A percentile compares a stretch with the other conserved stretches of the same genome.
phyloP scores from a whole-genome alignment of 495 filamentous ascomycete species.

The Sabuloglossum arenarium region DNA sequence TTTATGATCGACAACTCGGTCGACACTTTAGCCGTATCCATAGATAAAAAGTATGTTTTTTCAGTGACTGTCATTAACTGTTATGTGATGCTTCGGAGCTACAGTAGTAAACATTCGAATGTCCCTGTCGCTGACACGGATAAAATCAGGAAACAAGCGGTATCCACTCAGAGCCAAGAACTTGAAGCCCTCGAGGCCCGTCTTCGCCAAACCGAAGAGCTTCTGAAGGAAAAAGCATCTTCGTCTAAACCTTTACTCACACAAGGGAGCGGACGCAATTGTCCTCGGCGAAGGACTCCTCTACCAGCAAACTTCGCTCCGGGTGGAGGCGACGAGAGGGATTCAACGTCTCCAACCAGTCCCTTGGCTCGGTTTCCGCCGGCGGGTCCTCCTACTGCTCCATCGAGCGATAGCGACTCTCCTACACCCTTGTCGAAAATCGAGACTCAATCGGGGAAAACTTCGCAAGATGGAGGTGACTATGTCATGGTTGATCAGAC shows the following conservation, averaged over 20 bases:
- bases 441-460: neutral
- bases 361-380: neutral
- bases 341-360: neutral
- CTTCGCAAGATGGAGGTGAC: neutral
- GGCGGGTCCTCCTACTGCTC: neutral
- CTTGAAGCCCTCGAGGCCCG: conserved; percentile 68
- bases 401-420: neutral
- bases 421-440: neutral
- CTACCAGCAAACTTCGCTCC: neutral
- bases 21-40: conserved; percentile 50
- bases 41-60: conserved; percentile 65
- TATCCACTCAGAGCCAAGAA: conserved; percentile 55
- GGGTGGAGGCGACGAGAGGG: neutral
- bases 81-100: neutral
- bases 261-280: neutral
- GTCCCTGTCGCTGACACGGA: neutral
- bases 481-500: neutral
- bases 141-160: conserved; percentile 40
- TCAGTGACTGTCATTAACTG: neutral
- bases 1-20: conserved; percentile 70
- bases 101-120: conserved; percentile 5
- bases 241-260: neutral
- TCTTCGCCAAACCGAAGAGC: conserved; percentile 67
- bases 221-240: conserved; percentile 29
- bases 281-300: neutral